Conservation (phyloP, 2,329 filamentous ascomycete genomes). For the Phyllosticta ampelicida region DNA sequence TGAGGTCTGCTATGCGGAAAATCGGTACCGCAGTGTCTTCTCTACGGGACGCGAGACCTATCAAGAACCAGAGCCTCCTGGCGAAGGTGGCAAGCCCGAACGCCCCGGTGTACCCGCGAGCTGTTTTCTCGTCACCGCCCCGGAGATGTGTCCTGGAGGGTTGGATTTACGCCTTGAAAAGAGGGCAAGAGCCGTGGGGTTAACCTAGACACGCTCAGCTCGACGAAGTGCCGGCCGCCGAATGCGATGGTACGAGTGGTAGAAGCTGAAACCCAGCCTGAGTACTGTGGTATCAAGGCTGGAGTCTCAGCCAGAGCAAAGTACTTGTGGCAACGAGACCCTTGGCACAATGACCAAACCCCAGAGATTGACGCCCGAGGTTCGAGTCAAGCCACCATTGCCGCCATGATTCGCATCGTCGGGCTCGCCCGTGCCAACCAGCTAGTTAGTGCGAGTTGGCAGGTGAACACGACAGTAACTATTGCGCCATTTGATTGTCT, state of each 20-base stretch:
- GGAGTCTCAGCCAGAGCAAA: neutral
- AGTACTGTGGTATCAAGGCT: neutral
- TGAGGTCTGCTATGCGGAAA: neutral
- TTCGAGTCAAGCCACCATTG: neutral
- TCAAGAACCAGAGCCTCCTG: no score
- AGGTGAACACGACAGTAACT: neutral
- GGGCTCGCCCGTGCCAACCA: neutral
- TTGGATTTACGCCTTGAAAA: neutral
- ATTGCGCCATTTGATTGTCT: neutral
- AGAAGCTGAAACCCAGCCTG: neutral
- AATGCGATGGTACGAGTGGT: neutral
- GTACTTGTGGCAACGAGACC: neutral
- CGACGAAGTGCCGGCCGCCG: neutral
- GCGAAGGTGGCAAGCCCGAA: neutral
- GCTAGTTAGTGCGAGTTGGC: no score
- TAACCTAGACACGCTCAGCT: neutral
- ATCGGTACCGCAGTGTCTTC: neutral
- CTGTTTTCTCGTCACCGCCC: neutral
- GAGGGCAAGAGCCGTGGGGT: neutral
- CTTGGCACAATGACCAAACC: neutral
- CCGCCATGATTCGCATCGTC: neutral
- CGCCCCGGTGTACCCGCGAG: neutral
- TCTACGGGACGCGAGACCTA: neutral
- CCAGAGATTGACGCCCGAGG: neutral
- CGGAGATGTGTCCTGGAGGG: neutral